Evolutionary conservation across 2,329 filamentous ascomycete genomes (phyloP).

Genomic region (Lecanicillium sp.): DNA sequence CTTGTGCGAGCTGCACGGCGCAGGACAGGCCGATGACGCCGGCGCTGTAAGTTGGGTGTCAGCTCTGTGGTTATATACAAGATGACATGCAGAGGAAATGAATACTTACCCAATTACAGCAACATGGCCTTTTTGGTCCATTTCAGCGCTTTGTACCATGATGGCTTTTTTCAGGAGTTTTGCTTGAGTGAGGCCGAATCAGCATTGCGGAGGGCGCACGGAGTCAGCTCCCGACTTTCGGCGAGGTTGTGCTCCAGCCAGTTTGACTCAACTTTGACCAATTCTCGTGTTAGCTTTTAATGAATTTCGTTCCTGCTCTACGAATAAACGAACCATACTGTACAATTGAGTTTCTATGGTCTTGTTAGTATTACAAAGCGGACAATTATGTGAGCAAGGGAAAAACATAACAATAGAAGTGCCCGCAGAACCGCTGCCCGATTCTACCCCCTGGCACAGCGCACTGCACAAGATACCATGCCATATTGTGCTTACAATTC

Average conservation of each 20-base stretch:
- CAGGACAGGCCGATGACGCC: constrained; percentile 7
- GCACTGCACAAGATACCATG: too few relatives aligned
- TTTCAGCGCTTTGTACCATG: neutral
- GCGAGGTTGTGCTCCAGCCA: neutral
- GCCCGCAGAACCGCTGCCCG: too few relatives aligned
- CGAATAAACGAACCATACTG: too few relatives aligned
- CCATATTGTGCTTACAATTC: too few relatives aligned
- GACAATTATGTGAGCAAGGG: too few relatives aligned
- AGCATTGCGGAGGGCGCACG: neutral
- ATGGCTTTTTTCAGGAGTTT: neutral
- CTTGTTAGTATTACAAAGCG: too few relatives aligned
- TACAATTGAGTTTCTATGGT: too few relatives aligned
- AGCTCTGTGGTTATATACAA: too few relatives aligned
- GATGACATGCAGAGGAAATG: neutral
- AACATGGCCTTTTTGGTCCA: neutral
- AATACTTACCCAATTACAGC: constrained; percentile 3
- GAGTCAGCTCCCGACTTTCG: neutral
- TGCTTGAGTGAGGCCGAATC: neutral
- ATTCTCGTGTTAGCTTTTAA: too few relatives aligned
- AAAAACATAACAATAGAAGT: too few relatives aligned
- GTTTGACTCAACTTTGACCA: neutral
- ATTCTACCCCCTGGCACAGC: too few relatives aligned
- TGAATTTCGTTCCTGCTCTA: too few relatives aligned
- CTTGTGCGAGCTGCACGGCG: constrained; percentile 2
- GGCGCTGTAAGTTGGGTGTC: constrained; percentile 2